Base-by-base conservation (phyloP, 768 basidiomycete genomes). In the Cubamyces sp. region DNA sequence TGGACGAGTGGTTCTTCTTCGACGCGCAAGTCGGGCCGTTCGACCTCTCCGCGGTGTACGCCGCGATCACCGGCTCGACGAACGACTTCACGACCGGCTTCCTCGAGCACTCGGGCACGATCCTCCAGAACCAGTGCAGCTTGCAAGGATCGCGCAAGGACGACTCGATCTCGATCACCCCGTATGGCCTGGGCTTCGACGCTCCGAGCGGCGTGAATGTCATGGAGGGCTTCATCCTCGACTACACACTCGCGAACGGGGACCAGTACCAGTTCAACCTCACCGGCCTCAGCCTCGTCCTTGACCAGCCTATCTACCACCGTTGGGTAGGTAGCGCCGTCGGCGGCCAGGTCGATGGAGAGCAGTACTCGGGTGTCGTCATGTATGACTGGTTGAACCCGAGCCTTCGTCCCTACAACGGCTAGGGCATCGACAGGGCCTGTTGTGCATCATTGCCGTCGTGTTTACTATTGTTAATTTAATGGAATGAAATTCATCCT, bases 51-150 rank as follows among this genome's bases (percentile, higher is more conserved):
- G 69, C 58, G 39, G 53, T 69, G 55, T 57, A 45, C 47, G 68
- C 52, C 30, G 30, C 51, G 2, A 58, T 68, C 41, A 28, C 62
- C 11, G 56, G 63, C 57, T 60, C 68, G 26, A 61, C 65, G 8
- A 49, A 46, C 16, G 53, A 53, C 23, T 62, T 71, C 59, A 71
- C 50, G 54, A 71, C 67, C 23, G 71, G 69, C 14, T 68, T 68
- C 54, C 68, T 72, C 54, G 52, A 64, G 57, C 57, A 57, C 21
- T 56, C 64, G 45, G 68, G 68, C 40, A 52, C 63, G 19, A 60
- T 69, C 25, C 65, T 72, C 40, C 68, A 69, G 61, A 70, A 69
- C 61, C 70, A 70, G 54, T 72, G 71, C 61, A 52, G 59, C 26
- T 53, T 72, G 28, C 59, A 43, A 15, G 68, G 68, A 11, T 46